Percentiles rank a stretch among this genome's conserved stretches.
Evolutionary conservation across 73 alveolate species (phyloP).

Genomic region (Paramecium primaurelia): DNA sequence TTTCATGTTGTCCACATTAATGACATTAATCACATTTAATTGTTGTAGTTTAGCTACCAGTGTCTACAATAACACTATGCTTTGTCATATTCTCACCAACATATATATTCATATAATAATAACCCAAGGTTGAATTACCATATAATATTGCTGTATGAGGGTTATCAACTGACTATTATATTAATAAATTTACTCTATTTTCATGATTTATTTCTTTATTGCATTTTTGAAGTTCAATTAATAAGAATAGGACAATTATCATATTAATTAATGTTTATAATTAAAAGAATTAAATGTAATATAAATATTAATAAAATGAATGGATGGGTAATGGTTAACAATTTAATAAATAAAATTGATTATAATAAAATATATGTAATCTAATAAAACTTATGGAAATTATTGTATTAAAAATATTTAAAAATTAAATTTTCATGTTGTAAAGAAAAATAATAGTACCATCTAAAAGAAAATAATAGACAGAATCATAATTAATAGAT

Average conservation of each 20-base stretch:
- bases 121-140: slow-evolving; percentile 25
- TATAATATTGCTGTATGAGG: not conserved
- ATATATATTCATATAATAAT: slow-evolving; percentile 27
- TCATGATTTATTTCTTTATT: not conserved
- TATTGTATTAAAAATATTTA: not conserved
- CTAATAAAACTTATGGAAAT: not conserved
- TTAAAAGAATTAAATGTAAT: not conserved
- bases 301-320: not conserved
- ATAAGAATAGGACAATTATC: not conserved
- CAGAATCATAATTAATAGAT: not conserved
- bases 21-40: slow-evolving; percentile 86
- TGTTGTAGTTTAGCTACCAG: slow-evolving; percentile 92
- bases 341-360: too few relatives aligned
- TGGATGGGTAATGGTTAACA: not conserved
- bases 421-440: not conserved
- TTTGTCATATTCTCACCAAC: not conserved
- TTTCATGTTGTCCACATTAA: slow-evolving; percentile 87
- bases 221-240: not conserved
- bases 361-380: not conserved
- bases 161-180: not conserved
- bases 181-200: not conserved
- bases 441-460: not conserved
- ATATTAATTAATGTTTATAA: not conserved
- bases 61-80: slow-evolving; percentile 79
- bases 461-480: not conserved